Evolutionary conservation across 371 early-diverging fungal species (phyloP), one percentile per base, ranked within the genome.

Genomic region (Mucor circinelloides): DNA sequence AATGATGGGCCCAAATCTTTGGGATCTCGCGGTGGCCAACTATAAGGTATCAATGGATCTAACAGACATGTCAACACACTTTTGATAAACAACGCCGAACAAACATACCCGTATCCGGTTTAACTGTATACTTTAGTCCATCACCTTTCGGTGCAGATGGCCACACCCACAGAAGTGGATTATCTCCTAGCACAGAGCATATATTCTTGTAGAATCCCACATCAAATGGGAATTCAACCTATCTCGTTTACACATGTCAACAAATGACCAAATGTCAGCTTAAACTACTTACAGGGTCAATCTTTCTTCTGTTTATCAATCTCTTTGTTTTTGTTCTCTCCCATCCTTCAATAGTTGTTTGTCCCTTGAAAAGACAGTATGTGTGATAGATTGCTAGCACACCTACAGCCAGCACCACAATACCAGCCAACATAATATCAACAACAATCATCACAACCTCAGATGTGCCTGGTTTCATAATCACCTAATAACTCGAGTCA

Each of bases 201-300:
- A 95, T 89, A 69, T 98, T 98, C 54, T 81, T 74, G 65, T 84
- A 71, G n/a, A 84, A 66, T 4, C 99, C 97, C 56, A 99, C 68
- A 79, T 98, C 93, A 79, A 97, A 99, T 1, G 99, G 99, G 80
- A 93, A 95, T 38, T 75, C 75, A 17, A 84, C 69, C 88, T 90
- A 44, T 12, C 21, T 6, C 27, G 5, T 40, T 1, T 10, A 32
- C 23, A 15, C 3, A n/a, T 28, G 34, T 32, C 31, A 31, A 31
- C 17, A 40, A 31, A 9, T 12, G 32, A 19, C 6, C 8, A 1
- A 30, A 19, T 15, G 13, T 1, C 8, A 46, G 9, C 7, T 46
- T 3, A 19, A 21, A 23, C 50, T 38, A 38, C 25, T 67, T 67
- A 71, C 72, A 25, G 61, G 61, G 23, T 74, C 70, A 44, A 70